phyloP scores from a whole-genome alignment of 345 rosid genomes.

The Murraya koenigii region DNA sequence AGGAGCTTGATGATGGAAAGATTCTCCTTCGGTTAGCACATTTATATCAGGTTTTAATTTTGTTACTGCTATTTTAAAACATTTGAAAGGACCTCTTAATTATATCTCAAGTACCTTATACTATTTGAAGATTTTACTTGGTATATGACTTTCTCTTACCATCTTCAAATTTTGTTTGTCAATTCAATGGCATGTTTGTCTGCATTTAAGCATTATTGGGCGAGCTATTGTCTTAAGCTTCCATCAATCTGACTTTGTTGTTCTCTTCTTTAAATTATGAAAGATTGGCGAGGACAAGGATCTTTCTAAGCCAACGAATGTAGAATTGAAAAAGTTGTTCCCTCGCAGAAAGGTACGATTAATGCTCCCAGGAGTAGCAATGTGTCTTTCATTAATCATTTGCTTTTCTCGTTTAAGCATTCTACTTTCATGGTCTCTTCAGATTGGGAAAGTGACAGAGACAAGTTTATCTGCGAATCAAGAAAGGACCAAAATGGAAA shows the following conservation, averaged over 20 bases:
- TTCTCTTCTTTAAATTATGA: background rate
- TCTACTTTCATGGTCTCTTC: constrained; percentile 15
- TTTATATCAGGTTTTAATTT: constrained; percentile 67
- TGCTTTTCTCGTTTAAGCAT: background rate
- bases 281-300: constrained; percentile 57
- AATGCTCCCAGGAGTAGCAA: background rate
- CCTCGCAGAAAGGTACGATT: constrained; percentile 43
- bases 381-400: background rate
- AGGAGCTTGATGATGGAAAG: constrained; percentile 81
- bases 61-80: background rate
- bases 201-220: background rate
- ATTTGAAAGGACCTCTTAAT: background rate
- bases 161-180: background rate
- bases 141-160: background rate
- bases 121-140: background rate
- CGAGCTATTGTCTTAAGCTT: background rate
- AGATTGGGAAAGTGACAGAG: constrained; percentile 67
- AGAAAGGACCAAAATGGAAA: constrained; percentile 76
- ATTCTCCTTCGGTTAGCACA: constrained; percentile 88
- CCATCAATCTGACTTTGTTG: background rate
- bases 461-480: constrained; percentile 81
- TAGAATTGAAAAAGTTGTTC: constrained; percentile 48
- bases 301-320: constrained; percentile 41
- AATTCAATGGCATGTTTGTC: background rate
- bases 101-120: background rate